Base-by-base conservation (phyloP, 352 stramenopile species). In the Pythium angustatum region DNA sequence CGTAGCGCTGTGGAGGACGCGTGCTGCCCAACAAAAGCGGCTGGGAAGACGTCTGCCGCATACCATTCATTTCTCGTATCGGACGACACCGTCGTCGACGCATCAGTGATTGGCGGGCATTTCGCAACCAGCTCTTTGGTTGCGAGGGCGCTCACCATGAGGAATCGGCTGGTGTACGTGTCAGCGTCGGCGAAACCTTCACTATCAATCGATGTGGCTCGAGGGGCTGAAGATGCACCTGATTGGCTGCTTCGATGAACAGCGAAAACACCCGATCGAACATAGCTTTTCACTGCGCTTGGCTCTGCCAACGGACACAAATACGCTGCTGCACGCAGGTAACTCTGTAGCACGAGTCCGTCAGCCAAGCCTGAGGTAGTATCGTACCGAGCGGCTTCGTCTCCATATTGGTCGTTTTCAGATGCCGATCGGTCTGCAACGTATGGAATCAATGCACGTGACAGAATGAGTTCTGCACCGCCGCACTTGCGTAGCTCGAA, bases 1-100 rank as follows among this genome's bases (percentile, higher is more conserved):
- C 77, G 72, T 1, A 94, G 74, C 9, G 68, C 56, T 28, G 76
- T 51, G 0, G 82, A 79, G 8, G 71, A 72, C 15, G 85, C 81
- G 57, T 83, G 91, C 48, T 91, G 85, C 3, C 85, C 83, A 27
- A 92, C 78, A 64, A 88, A 94, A 11, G 81, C 85, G 27, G 81
- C 82, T 2, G 83, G 80, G 34, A 94, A 92, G 17, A 92, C 75
- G 27, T 90, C 54, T 8, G 75, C 66, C 27, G 78, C 81, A 47
- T 90, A 92, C 81, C 83, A 92, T 26, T 73, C 72, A 31, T 85
- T 84, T 22, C 70, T 71, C 41, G 69, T 57, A 69, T 87, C 74
- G 27, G 71, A 52, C 9, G 56, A 68, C 22, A 85, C 69, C n/a
- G 80, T 31, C 9, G 66, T 64, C 8, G 48, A 66, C 7, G 61